A percentile compares a stretch with the other conserved stretches of the same genome.
These are phyloP conservation scores for Boletus rex-veris DNA, from an alignment of 768 basidiomycete genomes.

Conservation along the genomic window DNA sequence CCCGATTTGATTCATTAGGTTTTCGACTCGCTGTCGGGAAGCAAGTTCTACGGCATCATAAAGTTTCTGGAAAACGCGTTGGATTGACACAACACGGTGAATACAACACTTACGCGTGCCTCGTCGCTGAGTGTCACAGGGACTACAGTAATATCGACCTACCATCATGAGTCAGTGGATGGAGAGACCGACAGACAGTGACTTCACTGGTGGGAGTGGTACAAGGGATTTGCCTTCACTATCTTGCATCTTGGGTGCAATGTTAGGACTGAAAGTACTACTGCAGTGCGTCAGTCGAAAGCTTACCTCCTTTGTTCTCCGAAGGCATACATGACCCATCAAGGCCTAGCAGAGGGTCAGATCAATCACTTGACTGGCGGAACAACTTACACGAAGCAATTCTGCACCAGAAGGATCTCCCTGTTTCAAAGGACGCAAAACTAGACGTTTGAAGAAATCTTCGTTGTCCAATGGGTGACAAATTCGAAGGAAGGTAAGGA, in stretches of 20 bases:
- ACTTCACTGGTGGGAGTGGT: constrained; percentile 63
- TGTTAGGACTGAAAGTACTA: constrained; percentile 14
- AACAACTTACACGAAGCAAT: constrained; percentile 56
- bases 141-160: constrained; percentile 78
- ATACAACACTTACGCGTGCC: constrained; percentile 52
- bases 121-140: constrained; percentile 62
- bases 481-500: constrained; percentile 81
- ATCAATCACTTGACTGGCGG: not conserved
- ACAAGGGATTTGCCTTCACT: constrained; percentile 68
- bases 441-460: constrained; percentile 74
- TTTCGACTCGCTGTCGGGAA: constrained; percentile 61
- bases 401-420: constrained; percentile 67
- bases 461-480: constrained; percentile 82
- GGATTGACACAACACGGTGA: not conserved
- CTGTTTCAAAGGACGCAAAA: constrained; percentile 73
- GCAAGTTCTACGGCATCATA: constrained; percentile 68
- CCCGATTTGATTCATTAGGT: constrained; percentile 41
- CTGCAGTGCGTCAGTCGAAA: not conserved
- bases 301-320: constrained; percentile 75
- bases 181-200: not conserved
- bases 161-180: constrained; percentile 5
- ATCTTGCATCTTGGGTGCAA: constrained; percentile 71
- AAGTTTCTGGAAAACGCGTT: constrained; percentile 41
- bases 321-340: constrained; percentile 76
- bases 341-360: constrained; percentile 46